Conservation (phyloP, 1,284 basidiomycete species). For the Irpex sp. region DNA sequence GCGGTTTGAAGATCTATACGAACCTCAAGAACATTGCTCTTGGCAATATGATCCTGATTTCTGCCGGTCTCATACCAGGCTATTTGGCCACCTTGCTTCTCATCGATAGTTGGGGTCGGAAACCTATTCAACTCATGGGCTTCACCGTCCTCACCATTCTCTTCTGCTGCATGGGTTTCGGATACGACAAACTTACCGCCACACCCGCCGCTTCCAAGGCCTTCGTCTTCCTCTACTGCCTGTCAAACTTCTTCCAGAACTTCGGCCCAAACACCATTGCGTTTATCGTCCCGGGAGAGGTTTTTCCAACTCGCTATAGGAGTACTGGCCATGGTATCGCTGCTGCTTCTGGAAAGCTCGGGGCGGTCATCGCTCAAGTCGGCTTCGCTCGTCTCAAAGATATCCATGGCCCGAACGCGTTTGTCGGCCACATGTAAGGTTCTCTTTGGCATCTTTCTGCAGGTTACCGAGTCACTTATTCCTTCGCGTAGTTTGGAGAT, state of each 20-base stretch:
- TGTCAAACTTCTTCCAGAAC: slow-evolving; percentile 73
- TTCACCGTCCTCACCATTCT: not conserved
- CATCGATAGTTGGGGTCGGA: not conserved
- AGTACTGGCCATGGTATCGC: not conserved
- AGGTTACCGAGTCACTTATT: too few species aligned
- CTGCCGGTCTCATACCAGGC: not conserved
- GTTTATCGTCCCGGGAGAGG: slow-evolving; percentile 79
- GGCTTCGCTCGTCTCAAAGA: too few species aligned
- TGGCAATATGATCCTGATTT: not conserved
- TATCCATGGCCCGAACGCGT: too few species aligned
- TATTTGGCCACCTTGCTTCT: not conserved
- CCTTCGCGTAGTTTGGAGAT: slow-evolving; percentile 49
- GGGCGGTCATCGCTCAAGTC: not conserved
- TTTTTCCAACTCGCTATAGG: slow-evolving; percentile 62
- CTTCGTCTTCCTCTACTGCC: slow-evolving; percentile 77
- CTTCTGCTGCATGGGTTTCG: not conserved
- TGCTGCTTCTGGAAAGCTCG: not conserved
- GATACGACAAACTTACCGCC: too few species aligned
- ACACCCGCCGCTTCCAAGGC: slow-evolving; percentile 22
- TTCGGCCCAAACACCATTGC: slow-evolving; percentile 83
- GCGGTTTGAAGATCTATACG: not conserved
- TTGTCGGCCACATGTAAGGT: too few species aligned
- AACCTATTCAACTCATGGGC: not conserved
- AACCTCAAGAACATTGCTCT: not conserved
- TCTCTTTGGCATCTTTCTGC: too few species aligned